These are phyloP conservation scores for Entelexis sorbosivorans DNA, from an alignment of 1,139 yeast genomes.

Conservation along the genomic window DNA sequence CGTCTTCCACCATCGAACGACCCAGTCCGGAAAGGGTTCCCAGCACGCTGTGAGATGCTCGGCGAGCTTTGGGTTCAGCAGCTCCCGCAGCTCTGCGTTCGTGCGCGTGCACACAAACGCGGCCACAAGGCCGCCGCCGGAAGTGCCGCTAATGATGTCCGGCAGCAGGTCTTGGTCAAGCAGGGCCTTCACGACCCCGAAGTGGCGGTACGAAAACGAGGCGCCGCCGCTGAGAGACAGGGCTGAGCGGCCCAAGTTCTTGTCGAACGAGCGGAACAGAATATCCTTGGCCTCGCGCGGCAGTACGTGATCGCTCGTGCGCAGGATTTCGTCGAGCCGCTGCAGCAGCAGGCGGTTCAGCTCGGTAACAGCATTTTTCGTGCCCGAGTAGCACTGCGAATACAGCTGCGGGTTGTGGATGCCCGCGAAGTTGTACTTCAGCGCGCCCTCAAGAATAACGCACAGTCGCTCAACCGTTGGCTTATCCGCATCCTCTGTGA, in stretches of 20 bases:
- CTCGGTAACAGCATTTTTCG: constrained; percentile 49
- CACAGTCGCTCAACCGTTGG: constrained; percentile 40
- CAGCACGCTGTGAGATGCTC: constrained; percentile 60
- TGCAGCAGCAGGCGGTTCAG: constrained; percentile 45
- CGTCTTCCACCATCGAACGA: constrained; percentile 52
- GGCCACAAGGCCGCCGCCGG: constrained; percentile 77
- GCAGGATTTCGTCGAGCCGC: constrained; percentile 39
- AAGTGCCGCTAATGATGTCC: constrained; percentile 61
- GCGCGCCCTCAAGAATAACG: constrained; percentile 52
- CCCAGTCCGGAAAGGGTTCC: constrained; percentile 52
- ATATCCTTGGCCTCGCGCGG: constrained; percentile 37
- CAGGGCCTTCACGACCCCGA: constrained; percentile 64
- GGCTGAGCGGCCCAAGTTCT: constrained; percentile 64
- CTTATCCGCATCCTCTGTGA: constrained; percentile 14
- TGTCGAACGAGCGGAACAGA: constrained; percentile 49
- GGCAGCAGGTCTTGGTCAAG: constrained; percentile 59
- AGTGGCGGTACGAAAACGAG: constrained; percentile 64
- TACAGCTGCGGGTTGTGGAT: constrained; percentile 62
- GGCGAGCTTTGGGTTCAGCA: constrained; percentile 54
- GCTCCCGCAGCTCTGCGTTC: constrained; percentile 47
- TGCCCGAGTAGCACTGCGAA: constrained; percentile 66
- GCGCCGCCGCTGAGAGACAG: constrained; percentile 73
- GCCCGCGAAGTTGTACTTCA: constrained; percentile 68
- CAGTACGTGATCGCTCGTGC: constrained; percentile 31
- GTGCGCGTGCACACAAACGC: constrained; percentile 63